Evolutionary conservation across 441 rosid species (phyloP).

Genomic region (Aleurites moluccanus): DNA sequence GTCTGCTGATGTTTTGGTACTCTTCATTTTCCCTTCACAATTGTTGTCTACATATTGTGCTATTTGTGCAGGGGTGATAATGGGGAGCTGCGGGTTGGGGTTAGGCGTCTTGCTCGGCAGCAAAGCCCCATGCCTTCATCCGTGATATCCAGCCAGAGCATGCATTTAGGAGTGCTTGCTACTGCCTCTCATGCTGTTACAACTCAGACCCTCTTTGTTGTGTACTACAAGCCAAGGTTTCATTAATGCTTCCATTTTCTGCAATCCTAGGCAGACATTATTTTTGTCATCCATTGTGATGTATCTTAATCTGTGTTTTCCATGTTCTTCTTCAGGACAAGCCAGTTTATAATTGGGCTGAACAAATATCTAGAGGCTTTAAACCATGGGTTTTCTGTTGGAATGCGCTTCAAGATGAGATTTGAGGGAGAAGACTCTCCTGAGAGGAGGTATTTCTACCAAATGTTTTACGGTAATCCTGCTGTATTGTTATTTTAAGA

Average conservation of each 20-base stretch:
- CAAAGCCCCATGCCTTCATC: constrained; percentile 73
- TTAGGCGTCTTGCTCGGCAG: constrained; percentile 59
- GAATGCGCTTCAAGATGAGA: constrained; percentile 88
- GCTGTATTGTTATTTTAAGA: constrained; percentile 10
- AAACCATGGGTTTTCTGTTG: constrained; percentile 49
- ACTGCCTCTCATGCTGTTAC: constrained; percentile 86
- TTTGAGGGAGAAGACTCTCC: constrained; percentile 88
- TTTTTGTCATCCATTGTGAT: background rate
- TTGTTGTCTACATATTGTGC: background rate
- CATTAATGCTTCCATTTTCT: background rate
- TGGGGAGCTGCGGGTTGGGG: constrained; percentile 78
- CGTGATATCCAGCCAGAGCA: constrained; percentile 88
- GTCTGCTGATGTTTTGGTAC: background rate
- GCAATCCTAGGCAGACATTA: background rate
- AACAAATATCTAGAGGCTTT: constrained; percentile 64
- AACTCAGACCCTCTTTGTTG: constrained; percentile 65
- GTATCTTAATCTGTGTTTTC: background rate
- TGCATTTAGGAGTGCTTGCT: constrained; percentile 95
- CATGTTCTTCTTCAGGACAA: constrained; percentile 47
- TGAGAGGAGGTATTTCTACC: constrained; percentile 59
- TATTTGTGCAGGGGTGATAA: constrained; percentile 47
- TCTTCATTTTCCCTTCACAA: background rate
- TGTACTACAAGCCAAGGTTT: constrained; percentile 93
- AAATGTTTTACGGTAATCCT: constrained; percentile 6
- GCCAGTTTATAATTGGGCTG: constrained; percentile 70